A percentile compares a stretch with the other conserved stretches of the same genome.
phyloP scores from a whole-genome alignment of 108 stramenopile species.

The Pelagomonas calceolata region DNA sequence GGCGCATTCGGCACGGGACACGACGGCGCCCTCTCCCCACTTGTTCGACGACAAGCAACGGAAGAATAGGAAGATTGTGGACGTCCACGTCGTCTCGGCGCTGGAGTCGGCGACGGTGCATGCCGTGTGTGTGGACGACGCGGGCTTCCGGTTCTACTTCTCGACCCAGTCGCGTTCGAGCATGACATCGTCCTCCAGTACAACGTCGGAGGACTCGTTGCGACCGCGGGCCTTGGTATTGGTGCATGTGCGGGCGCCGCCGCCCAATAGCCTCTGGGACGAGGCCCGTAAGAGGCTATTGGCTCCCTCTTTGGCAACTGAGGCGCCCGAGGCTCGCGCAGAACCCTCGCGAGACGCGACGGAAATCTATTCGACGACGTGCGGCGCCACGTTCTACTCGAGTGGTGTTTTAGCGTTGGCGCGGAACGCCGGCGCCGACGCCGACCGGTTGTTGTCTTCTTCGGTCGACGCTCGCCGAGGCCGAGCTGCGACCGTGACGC shows the following conservation, averaged over 20 bases:
- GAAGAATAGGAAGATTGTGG: not conserved
- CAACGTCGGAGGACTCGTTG: not conserved
- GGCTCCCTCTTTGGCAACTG: not conserved
- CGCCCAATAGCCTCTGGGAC: not conserved
- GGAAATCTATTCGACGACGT: not conserved
- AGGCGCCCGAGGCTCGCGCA: too few relatives aligned
- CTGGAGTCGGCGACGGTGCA: slow-evolving; percentile 1
- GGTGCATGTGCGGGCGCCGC: not conserved
- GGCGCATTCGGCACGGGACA: not conserved
- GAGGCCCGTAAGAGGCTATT: too few relatives aligned
- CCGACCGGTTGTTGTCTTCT: not conserved
- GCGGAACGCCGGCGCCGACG: not conserved
- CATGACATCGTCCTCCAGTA: too few relatives aligned
- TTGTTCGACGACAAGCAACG: not conserved
- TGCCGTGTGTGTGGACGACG: not conserved
- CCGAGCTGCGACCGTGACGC: not conserved
- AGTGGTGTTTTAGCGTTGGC: not conserved
- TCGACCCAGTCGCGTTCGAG: too few relatives aligned
- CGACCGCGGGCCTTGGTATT: not conserved
- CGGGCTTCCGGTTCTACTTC: not conserved
- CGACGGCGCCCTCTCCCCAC: not conserved
- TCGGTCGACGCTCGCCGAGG: not conserved
- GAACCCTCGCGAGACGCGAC: not conserved
- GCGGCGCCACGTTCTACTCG: not conserved
- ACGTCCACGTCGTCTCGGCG: not conserved